phyloP scores from a whole-genome alignment of 768 basidiomycete species.

The Podaxis pistillaris region DNA sequence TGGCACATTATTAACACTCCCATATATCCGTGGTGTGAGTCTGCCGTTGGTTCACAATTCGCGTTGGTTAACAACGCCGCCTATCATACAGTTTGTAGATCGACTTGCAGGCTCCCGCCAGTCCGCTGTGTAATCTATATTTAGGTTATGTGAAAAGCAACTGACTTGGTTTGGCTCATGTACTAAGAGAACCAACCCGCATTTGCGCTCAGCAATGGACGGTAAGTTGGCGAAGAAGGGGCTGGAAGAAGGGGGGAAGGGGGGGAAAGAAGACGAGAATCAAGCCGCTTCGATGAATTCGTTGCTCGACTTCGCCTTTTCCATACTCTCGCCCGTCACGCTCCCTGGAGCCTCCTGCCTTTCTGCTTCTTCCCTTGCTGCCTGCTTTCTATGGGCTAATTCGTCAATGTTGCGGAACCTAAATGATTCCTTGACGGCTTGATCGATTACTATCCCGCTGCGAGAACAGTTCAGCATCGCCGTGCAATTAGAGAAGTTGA shows the following conservation, averaged over 20 bases:
- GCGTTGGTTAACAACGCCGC: neutral
- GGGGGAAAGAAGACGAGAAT: conserved; percentile 2
- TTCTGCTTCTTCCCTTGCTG: conserved; percentile 15
- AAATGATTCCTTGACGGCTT: conserved; percentile 48
- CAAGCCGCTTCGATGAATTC: conserved; percentile 19
- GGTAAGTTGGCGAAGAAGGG: neutral
- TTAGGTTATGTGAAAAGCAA: conserved; percentile 16
- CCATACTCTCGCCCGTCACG: conserved; percentile 8
- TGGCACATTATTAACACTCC: conserved; percentile 81
- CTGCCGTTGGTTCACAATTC: neutral
- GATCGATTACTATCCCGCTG: conserved; percentile 54
- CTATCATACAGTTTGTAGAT: conserved; percentile 60
- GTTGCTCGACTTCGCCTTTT: conserved; percentile 10
- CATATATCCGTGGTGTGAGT: conserved; percentile 82
- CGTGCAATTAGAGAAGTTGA: neutral
- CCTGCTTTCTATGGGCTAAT: conserved; percentile 18
- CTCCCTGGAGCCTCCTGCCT: neutral
- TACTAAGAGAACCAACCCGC: neutral
- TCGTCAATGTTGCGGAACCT: conserved; percentile 48
- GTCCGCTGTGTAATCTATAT: conserved; percentile 55
- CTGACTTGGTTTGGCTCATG: conserved; percentile 4
- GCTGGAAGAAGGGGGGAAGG: neutral
- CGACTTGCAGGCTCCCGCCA: conserved; percentile 77
- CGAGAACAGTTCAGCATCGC: conserved; percentile 7
- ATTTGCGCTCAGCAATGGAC: neutral